phyloP scores from a whole-genome alignment of 139 green algal genomes.

The Medakamo hakoo region DNA sequence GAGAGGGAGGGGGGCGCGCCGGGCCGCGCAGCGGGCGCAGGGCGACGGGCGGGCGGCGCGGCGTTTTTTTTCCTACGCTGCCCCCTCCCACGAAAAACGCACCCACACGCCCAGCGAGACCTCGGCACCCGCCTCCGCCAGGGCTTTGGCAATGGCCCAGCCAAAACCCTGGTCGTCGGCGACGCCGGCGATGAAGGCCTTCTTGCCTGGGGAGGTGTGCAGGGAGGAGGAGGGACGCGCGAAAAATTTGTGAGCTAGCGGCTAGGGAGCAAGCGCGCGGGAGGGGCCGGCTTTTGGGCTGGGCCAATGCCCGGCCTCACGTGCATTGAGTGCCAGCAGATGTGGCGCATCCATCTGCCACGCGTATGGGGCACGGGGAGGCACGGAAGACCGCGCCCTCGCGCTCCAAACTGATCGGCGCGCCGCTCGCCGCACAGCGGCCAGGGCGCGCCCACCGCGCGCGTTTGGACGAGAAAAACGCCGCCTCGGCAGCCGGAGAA shows the following conservation, averaged over 20 bases:
- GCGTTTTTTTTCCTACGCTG: no score
- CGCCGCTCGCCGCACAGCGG: not conserved
- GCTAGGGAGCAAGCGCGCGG: not conserved
- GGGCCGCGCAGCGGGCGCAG: no score
- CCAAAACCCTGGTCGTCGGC: conserved; percentile 95
- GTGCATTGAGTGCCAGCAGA: not conserved
- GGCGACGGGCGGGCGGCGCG: no score
- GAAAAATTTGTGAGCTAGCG: not conserved
- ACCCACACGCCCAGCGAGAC: conserved; percentile 97
- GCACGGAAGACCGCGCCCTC: not conserved
- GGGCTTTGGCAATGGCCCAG: conserved; percentile 91
- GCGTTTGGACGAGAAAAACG: not conserved
- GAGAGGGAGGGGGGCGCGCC: not conserved
- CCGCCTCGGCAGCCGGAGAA: no score
- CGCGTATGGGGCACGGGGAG: not conserved
- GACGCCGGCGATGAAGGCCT: conserved; percentile 94
- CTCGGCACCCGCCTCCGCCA: conserved; percentile 86
- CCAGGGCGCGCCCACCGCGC: not conserved
- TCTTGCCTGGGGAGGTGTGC: conserved; percentile 66
- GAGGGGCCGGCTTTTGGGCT: conserved; percentile 3
- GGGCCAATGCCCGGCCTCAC: not conserved
- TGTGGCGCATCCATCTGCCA: not conserved
- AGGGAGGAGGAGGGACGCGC: not conserved
- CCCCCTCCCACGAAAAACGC: conserved; percentile 12
- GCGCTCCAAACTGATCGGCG: not conserved